Base-by-base conservation (phyloP, 1,284 basidiomycete species). In the Agaricales sp. region DNA sequence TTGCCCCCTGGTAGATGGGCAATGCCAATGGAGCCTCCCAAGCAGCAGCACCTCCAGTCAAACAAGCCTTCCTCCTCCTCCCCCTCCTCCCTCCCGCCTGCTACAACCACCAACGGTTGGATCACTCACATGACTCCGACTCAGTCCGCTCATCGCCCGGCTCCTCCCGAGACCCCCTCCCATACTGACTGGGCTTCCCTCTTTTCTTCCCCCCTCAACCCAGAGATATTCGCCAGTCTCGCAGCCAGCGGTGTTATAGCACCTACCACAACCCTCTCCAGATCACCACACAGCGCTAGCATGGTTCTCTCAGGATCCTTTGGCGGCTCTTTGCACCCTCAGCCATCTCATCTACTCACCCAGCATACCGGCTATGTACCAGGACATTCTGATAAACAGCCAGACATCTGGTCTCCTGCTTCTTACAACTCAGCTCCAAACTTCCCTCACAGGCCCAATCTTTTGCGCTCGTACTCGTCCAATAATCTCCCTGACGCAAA, bases 231-330 rank as follows among this genome's bases (percentile, higher is more conserved):
- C 38, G 54, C 59, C n/a, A 50, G 55, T 14, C 55, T 61, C 26
- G 51, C 53, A 8, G 51, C 58, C 2, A 58, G 57, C 56, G 78
- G 80, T 58, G 67, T 78, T 38, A 63, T 82, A 45, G 61, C 63
- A 48, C 62, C 64, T 4, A 30, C 54, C 20, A 45, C 50, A 51
- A 50, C 56, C 20, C 48, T 57, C 22, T 51, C 55, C 3, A 53
- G 48, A 35, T 35, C 56, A 22, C 52, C 46, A 51, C 25, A 54
- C 39, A 57, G 58, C 53, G 49, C 55, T n/a, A n/a, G n/a, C n/a
- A n/a, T n/a, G n/a, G n/a, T n/a, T n/a, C n/a, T n/a, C n/a, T n/a
- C n/a, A n/a, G n/a, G n/a, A n/a, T n/a, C n/a, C n/a, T n/a, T n/a
- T n/a, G n/a, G n/a, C n/a, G n/a, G n/a, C n/a, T n/a, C n/a, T n/a